A percentile compares a stretch with the other conserved stretches of the same genome.
phyloP scores from a whole-genome alignment of 108 stramenopile genomes.

The Schizochytrium sp. region DNA sequence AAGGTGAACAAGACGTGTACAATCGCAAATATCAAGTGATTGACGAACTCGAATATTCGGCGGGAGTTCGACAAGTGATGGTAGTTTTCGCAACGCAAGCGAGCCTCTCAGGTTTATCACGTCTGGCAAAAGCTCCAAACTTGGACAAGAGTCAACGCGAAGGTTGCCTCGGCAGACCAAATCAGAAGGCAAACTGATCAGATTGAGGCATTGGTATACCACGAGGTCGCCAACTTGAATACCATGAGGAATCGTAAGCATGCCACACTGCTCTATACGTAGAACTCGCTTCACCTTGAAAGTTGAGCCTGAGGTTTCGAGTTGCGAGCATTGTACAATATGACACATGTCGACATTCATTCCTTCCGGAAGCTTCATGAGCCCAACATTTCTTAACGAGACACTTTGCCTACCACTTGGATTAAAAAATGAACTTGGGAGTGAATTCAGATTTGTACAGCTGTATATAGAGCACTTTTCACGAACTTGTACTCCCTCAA shows the following conservation, averaged over 20 bases:
- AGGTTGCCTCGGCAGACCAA: neutral
- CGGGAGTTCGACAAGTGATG: neutral
- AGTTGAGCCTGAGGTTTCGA: neutral
- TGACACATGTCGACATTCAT: neutral
- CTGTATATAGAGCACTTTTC: too few relatives aligned
- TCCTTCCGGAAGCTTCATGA: neutral
- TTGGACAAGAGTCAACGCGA: conserved; percentile 17
- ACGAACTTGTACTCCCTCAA: too few relatives aligned
- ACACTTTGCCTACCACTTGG: neutral
- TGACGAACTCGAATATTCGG: neutral
- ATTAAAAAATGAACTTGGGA: too few relatives aligned
- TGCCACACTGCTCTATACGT: conserved; percentile 17
- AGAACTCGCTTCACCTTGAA: neutral
- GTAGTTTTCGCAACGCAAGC: neutral
- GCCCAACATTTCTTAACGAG: neutral
- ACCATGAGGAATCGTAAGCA: neutral
- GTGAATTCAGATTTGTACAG: too few relatives aligned
- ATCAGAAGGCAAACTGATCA: neutral
- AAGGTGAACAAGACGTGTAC: neutral
- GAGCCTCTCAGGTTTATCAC: neutral
- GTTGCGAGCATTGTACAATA: neutral
- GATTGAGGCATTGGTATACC: conserved; percentile 34
- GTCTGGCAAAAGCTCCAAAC: neutral
- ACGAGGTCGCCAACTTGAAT: neutral
- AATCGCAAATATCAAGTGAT: neutral